Conservation (phyloP, 441 rosid genomes). For the Geranium incanum region DNA sequence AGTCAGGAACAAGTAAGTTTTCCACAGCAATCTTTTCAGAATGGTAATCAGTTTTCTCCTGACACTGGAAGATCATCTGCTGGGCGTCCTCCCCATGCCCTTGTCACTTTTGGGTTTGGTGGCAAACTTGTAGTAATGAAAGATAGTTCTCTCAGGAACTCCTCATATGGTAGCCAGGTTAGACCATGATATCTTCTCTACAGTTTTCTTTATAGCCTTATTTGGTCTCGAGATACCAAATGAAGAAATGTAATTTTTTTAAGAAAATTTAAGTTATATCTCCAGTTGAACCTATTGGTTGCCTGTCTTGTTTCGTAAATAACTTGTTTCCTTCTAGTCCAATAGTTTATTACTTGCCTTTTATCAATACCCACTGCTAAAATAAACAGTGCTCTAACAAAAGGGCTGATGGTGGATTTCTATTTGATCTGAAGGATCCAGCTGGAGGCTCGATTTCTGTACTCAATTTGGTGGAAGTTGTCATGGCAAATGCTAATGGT, state of each 20-base stretch:
- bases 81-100: conserved; percentile 92
- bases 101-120: conserved; percentile 90
- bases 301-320: not conserved
- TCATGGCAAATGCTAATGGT: conserved; percentile 34
- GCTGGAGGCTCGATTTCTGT: conserved; percentile 51
- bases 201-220: conserved; percentile 4
- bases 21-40: conserved; percentile 45
- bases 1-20: conserved; percentile 38
- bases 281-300: not conserved
- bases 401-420: conserved; percentile 24
- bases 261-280: not conserved
- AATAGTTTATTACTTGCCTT: not conserved
- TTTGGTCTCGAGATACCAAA: conserved; percentile 3
- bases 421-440: conserved; percentile 40
- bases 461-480: conserved; percentile 65
- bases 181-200: conserved; percentile 20
- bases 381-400: not conserved
- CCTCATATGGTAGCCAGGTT: conserved; percentile 78
- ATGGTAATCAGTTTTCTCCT: conserved; percentile 47
- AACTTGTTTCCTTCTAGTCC: not conserved
- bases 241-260: not conserved
- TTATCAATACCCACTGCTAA: not conserved
- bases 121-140: conserved; percentile 84
- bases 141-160: conserved; percentile 40
- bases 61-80: conserved; percentile 61